Evolutionary conservation across 2,329 filamentous ascomycete species (phyloP).

Genomic region (Sclerotinia borealis): DNA sequence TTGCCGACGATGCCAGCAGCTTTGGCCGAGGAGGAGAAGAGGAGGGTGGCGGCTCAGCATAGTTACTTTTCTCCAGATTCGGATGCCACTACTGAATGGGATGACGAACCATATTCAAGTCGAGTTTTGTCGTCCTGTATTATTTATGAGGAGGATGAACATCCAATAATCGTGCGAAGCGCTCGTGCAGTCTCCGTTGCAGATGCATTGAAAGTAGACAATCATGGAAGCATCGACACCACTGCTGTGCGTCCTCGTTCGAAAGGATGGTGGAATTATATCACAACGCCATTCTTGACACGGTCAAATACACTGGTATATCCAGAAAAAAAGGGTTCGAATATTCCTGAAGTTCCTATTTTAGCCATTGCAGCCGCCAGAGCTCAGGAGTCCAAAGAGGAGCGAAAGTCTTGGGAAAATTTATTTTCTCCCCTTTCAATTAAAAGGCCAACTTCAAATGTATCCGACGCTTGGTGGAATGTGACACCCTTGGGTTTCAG

Average conservation of each 20-base stretch:
- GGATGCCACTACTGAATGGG: slow-evolving; percentile 28
- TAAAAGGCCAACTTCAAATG: slow-evolving; percentile 27
- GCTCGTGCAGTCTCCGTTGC: slow-evolving; percentile 34
- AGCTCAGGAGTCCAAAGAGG: slow-evolving; percentile 22
- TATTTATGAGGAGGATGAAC: slow-evolving; percentile 64
- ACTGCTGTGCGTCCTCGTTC: slow-evolving; percentile 43
- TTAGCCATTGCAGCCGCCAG: slow-evolving; percentile 32
- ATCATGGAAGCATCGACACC: slow-evolving; percentile 27
- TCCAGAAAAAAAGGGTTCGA: slow-evolving; percentile 14
- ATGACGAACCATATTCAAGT: slow-evolving; percentile 23
- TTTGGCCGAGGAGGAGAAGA: slow-evolving; percentile 28
- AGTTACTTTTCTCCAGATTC: slow-evolving; percentile 31
- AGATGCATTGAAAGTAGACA: slow-evolving; percentile 15
- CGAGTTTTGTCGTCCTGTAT: slow-evolving; percentile 45
- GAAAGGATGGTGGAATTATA: slow-evolving; percentile 72
- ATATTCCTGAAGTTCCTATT: slow-evolving; percentile 30
- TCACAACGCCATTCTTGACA: slow-evolving; percentile 61
- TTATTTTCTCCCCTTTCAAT: slow-evolving; percentile 30
- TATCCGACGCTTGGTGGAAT: slow-evolving; percentile 37
- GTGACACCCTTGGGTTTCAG: slow-evolving; percentile 13
- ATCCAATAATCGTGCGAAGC: slow-evolving; percentile 36
- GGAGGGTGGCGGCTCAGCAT: slow-evolving; percentile 23
- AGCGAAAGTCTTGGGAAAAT: slow-evolving; percentile 30
- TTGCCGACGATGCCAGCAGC: slow-evolving; percentile 49
- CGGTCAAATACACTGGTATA: slow-evolving; percentile 31